Conservation (phyloP, 192 early-diverging fungal genomes). For the Linnemannia exigua region DNA sequence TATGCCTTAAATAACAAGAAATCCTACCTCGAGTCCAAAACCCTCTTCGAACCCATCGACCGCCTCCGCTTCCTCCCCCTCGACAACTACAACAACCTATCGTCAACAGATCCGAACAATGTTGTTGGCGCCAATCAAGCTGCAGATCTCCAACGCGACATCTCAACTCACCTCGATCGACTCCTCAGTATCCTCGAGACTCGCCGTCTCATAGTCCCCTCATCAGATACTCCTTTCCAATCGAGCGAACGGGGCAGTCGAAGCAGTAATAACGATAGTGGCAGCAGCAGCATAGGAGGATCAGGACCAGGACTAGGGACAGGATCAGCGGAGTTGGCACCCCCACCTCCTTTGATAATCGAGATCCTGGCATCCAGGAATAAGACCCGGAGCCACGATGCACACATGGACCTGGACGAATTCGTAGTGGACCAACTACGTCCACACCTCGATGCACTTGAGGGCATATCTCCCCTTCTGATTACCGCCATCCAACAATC, state of each 20-base stretch:
- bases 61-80: conserved; percentile 41
- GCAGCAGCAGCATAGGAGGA: neutral
- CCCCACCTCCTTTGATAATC: neutral
- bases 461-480: conserved; percentile 15
- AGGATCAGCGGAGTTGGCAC: neutral
- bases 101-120: no score
- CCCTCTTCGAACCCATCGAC: conserved; percentile 38
- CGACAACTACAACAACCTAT: conserved; percentile 13
- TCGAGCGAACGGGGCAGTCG: neutral
- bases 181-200: conserved; percentile 42
- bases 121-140: neutral
- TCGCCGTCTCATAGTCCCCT: neutral
- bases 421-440: conserved; percentile 24
- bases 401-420: conserved; percentile 18
- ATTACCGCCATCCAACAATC: conserved; percentile 19
- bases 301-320: neutral
- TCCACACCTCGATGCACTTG: conserved; percentile 32
- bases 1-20: conserved; percentile 35
- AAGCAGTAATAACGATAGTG: neutral
- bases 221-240: neutral
- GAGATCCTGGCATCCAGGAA: neutral
- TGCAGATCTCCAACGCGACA: conserved; percentile 31
- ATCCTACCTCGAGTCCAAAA: conserved; percentile 28
- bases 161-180: conserved; percentile 30
- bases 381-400: neutral